Evolutionary conservation across 2,329 filamentous ascomycete genomes (phyloP).

Genomic region (Colletotrichum coccodes): DNA sequence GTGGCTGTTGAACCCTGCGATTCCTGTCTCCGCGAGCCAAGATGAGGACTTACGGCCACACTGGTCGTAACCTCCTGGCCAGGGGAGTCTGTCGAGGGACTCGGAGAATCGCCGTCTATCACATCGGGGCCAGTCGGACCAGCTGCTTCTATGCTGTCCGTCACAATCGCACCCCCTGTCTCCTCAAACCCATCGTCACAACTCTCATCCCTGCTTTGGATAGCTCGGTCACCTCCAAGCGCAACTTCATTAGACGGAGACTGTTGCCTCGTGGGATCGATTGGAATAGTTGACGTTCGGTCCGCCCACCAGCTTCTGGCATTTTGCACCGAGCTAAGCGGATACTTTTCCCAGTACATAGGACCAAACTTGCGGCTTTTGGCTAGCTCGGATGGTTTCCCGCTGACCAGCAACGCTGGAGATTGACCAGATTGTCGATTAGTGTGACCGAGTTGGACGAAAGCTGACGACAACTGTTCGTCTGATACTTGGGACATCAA

Average conservation of each 20-base stretch:
- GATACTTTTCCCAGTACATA: constrained; percentile 20
- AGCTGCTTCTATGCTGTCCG: background rate
- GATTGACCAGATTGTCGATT: background rate
- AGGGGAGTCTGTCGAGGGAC: too few relatives aligned
- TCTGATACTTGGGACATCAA: constrained; percentile 9
- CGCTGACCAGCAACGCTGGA: background rate
- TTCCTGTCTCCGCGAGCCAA: background rate
- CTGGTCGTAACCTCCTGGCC: background rate
- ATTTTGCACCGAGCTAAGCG: constrained; percentile 1
- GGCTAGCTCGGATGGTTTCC: background rate
- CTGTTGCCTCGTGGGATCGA: background rate
- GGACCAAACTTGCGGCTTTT: constrained; percentile 5
- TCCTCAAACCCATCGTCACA: background rate
- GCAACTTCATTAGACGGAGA: background rate
- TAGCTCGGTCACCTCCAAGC: background rate
- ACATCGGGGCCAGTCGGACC: too few relatives aligned
- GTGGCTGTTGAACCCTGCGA: background rate
- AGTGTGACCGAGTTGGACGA: background rate
- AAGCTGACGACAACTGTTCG: background rate
- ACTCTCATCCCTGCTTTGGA: background rate
- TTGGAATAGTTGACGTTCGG: background rate
- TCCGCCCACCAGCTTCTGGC: constrained; percentile 6
- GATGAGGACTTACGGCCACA: background rate
- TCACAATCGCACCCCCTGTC: background rate
- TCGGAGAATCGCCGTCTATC: background rate